Base-by-base conservation (phyloP, 1,284 basidiomycete species). In the Leccinum subfulvum region DNA sequence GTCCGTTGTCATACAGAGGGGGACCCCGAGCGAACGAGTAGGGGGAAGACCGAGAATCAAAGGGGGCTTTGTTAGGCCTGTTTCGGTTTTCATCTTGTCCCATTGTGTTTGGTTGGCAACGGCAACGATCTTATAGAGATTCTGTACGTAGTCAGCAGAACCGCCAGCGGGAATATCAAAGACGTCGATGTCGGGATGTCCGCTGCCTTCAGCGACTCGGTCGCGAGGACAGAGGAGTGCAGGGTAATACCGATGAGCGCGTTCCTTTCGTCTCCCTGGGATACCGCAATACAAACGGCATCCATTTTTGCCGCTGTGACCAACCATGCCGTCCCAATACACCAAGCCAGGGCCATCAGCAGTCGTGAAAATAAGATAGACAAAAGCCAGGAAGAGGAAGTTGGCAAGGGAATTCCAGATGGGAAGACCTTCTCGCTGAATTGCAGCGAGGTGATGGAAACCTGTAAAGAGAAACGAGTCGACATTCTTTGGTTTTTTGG, bases 41-140 rank as follows among this genome's bases (percentile, higher is more conserved):
- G 59, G 39, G 8, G 41, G 0, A 1, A 72, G 52, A 0, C 71
- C 67, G 3, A 65, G 35, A 3, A 68, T 62, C 0, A 72, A 49
- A 0, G 61, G 64, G 0, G 66, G 65, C 28, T 67, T 68, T 0
- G 59, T 67, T 0, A 73, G 63, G 0, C 70, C 63, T 0, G 66
- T 73, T 0, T 61, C 62, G 0, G 53, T 64, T 4, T 58, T 64
- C 3, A 47, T 39, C 1, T 30, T n/a, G n/a, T 65, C 47, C 35
- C 57, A 68, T 4, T 68, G 59, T 0, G 14, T 37, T 3, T 53
- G 37, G 3, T 54, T 61, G 0, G 49, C 8, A 1, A 57, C 30
- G 0, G 30, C 37, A 0, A 65, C 7, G 2, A 68, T 35, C 2
- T 39, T 18, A 0, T 3, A 0, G 0, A 70, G 58, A 4, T 70